Evolutionary conservation across 164 flowering plant genomes (phyloP).

Genomic region (Cinnamomum chago): DNA sequence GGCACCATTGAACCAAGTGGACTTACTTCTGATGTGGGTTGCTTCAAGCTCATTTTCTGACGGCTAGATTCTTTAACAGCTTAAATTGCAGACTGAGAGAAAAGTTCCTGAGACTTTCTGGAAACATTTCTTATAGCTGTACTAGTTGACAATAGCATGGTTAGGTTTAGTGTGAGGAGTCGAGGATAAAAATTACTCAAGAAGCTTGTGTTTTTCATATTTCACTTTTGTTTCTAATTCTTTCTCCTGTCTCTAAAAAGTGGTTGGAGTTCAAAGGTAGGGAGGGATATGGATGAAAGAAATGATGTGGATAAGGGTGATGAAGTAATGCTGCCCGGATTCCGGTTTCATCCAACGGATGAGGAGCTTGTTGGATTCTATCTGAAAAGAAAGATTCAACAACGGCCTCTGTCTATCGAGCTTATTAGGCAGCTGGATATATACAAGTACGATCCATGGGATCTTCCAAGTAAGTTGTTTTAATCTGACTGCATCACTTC

Average conservation of each 20-base stretch:
- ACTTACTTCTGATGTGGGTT: conserved; percentile 13
- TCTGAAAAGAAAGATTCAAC: conserved; percentile 63
- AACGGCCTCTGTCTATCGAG: conserved; percentile 58
- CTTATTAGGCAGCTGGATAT: conserved; percentile 73
- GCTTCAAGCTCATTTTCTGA: conserved; percentile 1
- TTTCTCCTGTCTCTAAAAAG: neutral
- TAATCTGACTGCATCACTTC: conserved; percentile 1
- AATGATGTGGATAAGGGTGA: conserved; percentile 40
- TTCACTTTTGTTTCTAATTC: neutral
- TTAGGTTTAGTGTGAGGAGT: neutral
- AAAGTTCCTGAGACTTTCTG: neutral
- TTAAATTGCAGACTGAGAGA: neutral
- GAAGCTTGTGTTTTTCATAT: neutral
- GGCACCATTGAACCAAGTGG: conserved; percentile 34
- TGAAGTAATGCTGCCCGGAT: conserved; percentile 69
- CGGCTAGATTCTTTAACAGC: neutral
- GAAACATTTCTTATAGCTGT: neutral
- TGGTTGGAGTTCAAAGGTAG: neutral
- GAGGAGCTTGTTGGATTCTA: conserved; percentile 79
- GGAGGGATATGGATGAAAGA: conserved; percentile 37
- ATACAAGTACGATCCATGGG: conserved; percentile 83
- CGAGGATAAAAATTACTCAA: conserved; percentile 1
- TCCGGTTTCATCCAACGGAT: conserved; percentile 85
- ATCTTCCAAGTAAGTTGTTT: conserved; percentile 65
- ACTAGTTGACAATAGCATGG: neutral